A percentile compares a stretch with the other conserved stretches of the same genome.
Conservation (phyloP, 2,329 filamentous ascomycete species). For the Xylariales sp. region DNA sequence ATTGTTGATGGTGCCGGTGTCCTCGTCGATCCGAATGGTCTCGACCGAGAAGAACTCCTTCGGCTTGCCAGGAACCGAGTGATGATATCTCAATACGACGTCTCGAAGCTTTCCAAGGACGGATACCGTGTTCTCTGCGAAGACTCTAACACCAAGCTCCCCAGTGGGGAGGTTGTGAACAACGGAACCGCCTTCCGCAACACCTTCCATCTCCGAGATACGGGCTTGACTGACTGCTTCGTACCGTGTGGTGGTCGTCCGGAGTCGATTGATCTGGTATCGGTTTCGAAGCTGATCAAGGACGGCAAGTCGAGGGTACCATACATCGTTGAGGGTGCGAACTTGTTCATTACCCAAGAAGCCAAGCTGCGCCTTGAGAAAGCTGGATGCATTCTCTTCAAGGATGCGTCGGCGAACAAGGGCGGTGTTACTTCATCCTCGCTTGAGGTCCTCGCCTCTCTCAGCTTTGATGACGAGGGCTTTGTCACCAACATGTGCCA, state of each 20-base stretch:
- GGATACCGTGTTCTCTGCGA: constrained; percentile 93
- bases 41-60: constrained; percentile 77
- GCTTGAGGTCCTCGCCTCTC: constrained; percentile 87
- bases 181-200: constrained; percentile 97
- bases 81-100: constrained; percentile 88
- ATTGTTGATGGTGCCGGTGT: constrained; percentile 97
- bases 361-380: constrained; percentile 92
- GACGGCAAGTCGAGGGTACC: constrained; percentile 84
- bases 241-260: constrained; percentile 95
- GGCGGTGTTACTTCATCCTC: constrained; percentile 97
- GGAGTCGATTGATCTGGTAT: constrained; percentile 90
- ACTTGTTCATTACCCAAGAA: constrained; percentile 97
- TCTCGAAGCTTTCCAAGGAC: constrained; percentile 75
- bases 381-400: constrained; percentile 93
- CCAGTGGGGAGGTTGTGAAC: constrained; percentile 76
- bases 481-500: constrained; percentile 96
- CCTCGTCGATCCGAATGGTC: constrained; percentile 84
- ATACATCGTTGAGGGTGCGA: constrained; percentile 96
- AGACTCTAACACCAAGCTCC: constrained; percentile 82
- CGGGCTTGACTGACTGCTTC: constrained; percentile 76
- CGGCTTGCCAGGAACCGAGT: constrained; percentile 79
- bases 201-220: constrained; percentile 85
- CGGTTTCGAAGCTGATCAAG: constrained; percentile 77
- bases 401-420: constrained; percentile 98
- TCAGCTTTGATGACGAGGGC: constrained; percentile 86